Evolutionary conservation across 73 alveolate species (phyloP), one percentile per base, ranked within the genome.

Genomic region (Stentor roeselii): DNA sequence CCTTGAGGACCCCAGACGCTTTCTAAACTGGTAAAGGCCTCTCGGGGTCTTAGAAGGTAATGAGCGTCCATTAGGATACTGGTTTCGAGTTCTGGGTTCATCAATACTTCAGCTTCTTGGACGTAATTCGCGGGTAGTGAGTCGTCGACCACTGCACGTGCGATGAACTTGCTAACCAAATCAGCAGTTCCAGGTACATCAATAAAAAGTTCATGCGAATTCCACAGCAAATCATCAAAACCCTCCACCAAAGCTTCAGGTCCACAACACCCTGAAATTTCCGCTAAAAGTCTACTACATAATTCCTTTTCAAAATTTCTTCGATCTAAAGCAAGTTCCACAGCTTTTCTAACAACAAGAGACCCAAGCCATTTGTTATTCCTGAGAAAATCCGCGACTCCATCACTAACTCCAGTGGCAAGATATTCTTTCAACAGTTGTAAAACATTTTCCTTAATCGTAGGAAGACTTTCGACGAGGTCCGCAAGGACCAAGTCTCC

Each of bases 1-100:
- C 21, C 80, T 67, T 67, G 80, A 21, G 80, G 80, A 21, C 80
- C 80, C 80, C 80, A 67, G 11, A 67, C 80, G 34, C 80, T 67
- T 67, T 67, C 42, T 67, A 67, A 32, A 21, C 41, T 67, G 21
- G 80, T 67, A 67, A 27, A 67, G 27, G 80, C 80, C 34, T 67
- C 80, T 67, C 41, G 21, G 2, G n/a, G 37, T n/a, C 34, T 67
- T 14, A 67, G n/a, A 27, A 67, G 41, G 27, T 32, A 11, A 21
- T 30, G 41, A 67, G 80, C 80, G 0, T n/a, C 27, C 27, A 67
- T 15, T 14, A 67, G 80, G 14, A 67, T 32, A 27, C 42, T 30
- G 2, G 34, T 21, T 67, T 67, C 80, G 11, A 67, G 21, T 30
- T 67, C 41, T 67, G 21, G 42, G 34, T 21, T 34, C 14, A 21